Base-by-base conservation (phyloP, 148 eudicot genomes). In the Camellia lanceoleosa region DNA sequence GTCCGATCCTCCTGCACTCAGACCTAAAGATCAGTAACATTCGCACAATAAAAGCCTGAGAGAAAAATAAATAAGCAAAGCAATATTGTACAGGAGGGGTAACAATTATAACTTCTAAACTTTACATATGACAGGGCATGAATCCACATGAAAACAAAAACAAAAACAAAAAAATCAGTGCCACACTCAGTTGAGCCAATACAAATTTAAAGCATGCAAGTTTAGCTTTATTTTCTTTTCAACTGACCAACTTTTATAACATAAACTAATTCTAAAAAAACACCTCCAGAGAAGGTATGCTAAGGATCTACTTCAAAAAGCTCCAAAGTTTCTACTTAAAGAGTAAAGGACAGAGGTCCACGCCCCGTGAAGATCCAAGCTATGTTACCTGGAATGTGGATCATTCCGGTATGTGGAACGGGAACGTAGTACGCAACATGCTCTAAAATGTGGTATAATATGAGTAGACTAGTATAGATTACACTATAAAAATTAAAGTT, bases 1-100 rank as follows among this genome's bases (percentile, higher is more conserved):
- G 86, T 86, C 68, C 84, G 83, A 67, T 91, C 91, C 80, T 92
- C 98, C 99, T 97, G 87, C 80, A 61, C n/a, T 64, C 80, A 76
- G 44, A 43, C 51, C 9, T 55, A 68, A 66, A 68, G 20, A 38
- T 63, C 70, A 77, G 8, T 30, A 51, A n/a, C 9, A 62, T 52
- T 66, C 44, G 30, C 51, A 73, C 1, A 43, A 74, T 11, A 23
- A 64, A 67, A 78, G 74, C 52, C 56, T n/a, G 54, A 11, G 51
- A 52, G 20, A 38, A 11, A 18, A 5, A 18, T 30, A 77, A 52
- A 42, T 23, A 44, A 49, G 13, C 47, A 77, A 66, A 77, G 70
- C 46, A 77, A 51, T 47, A 49, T 41, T 54, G n/a, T 19, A 67
- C 74, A 70, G 3, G 41, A n/a, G 56, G 11, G 7, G 14, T 8